Percentiles rank a stretch among this genome's conserved stretches.
Conservation (phyloP, 768 basidiomycete species). For the Tricholoma matsutake region DNA sequence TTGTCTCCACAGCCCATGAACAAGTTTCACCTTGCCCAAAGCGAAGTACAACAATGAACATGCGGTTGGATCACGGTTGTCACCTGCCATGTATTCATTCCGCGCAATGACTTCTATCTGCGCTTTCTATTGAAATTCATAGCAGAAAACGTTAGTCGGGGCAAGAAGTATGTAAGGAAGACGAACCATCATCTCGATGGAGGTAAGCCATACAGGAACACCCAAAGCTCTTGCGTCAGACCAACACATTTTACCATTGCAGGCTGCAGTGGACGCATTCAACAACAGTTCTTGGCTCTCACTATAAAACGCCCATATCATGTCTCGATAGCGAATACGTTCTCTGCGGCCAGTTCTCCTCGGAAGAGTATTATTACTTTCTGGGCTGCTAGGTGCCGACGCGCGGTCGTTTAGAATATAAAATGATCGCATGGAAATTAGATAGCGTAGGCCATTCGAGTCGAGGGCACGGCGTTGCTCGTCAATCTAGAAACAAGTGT, state of each 20-base stretch:
- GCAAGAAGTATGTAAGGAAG: neutral
- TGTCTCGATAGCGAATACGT: conserved; percentile 88
- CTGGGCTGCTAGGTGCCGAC: conserved; percentile 45
- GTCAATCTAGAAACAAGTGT: conserved; percentile 57
- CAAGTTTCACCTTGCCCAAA: conserved; percentile 85
- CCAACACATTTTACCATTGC: conserved; percentile 88
- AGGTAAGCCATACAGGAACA: conserved; percentile 84
- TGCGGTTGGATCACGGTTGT: conserved; percentile 81
- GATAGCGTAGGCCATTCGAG: conserved; percentile 87
- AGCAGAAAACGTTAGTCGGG: conserved; percentile 1
- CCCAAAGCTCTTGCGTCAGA: conserved; percentile 83
- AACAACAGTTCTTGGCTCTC: conserved; percentile 88
- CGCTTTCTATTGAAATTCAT: conserved; percentile 48
- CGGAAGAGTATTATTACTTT: conserved; percentile 38
- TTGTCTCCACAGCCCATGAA: conserved; percentile 95
- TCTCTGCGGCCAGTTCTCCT: conserved; percentile 58
- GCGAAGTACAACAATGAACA: conserved; percentile 96
- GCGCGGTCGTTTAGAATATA: conserved; percentile 77
- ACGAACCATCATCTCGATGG: conserved; percentile 73
- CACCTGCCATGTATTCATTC: conserved; percentile 88
- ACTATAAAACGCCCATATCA: conserved; percentile 96
- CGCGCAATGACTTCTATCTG: conserved; percentile 88
- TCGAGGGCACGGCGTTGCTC: conserved; percentile 90
- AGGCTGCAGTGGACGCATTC: conserved; percentile 64
- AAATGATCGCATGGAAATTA: conserved; percentile 90